Percentiles rank a stretch among this genome's conserved stretches.
These are phyloP conservation scores for Oxytropis ochrocephala DNA, from an alignment of 306 rosid species.

Conservation along the genomic window DNA sequence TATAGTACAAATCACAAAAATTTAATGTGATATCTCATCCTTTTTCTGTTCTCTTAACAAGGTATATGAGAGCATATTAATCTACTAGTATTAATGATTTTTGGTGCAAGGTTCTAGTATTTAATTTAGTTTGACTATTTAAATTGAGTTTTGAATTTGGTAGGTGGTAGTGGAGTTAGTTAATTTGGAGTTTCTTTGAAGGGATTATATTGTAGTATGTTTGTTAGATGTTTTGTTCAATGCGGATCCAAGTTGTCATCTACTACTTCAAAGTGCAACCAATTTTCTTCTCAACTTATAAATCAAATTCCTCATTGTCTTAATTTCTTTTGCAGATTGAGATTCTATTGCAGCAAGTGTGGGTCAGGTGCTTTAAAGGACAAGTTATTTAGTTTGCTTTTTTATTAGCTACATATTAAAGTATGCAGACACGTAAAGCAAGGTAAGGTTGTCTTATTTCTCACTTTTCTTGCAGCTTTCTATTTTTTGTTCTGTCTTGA, in stretches of 20 bases:
- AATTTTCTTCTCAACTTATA: conserved; percentile 25
- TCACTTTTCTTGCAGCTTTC: conserved; percentile 3
- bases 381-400: conserved; percentile 24
- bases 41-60: no score
- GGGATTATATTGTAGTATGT: conserved; percentile 62
- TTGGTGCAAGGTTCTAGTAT: no score
- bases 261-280: conserved; percentile 10
- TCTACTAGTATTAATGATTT: no score
- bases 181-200: conserved; percentile 77
- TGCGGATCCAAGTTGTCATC: conserved; percentile 39
- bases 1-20: no score
- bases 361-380: conserved; percentile 48
- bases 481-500: background rate
- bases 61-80: no score
- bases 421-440: conserved; percentile 77
- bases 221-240: conserved; percentile 46
- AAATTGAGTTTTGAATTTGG: no score
- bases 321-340: conserved; percentile 41
- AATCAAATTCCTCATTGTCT: conserved; percentile 38
- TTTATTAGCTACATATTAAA: conserved; percentile 16
- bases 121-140: no score
- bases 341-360: conserved; percentile 50
- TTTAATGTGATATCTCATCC: no score
- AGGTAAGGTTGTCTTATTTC: conserved; percentile 49
- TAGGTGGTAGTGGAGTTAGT: no score